These are phyloP conservation scores for Nasturtium officinale DNA, from an alignment of 345 rosid genomes.

Conservation along the genomic window DNA sequence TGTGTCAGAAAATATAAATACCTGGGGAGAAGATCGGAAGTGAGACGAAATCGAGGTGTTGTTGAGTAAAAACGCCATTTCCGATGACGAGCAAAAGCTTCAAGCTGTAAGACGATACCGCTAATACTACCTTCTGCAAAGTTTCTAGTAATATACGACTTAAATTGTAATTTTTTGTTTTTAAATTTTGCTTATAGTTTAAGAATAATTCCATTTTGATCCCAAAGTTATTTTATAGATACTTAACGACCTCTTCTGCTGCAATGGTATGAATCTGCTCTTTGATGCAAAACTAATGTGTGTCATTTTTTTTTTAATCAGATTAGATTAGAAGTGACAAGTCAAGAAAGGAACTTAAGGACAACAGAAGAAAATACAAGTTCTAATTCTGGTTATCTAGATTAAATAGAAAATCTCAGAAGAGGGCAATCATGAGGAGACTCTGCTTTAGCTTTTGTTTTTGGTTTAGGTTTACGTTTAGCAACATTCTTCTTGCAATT, in stretches of 20 bases:
- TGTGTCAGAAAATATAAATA: background rate
- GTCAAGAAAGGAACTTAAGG: background rate
- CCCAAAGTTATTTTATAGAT: background rate
- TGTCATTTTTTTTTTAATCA: background rate
- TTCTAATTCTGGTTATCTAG: constrained; percentile 17
- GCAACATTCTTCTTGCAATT: constrained; percentile 64
- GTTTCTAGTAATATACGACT: background rate
- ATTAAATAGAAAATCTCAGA: constrained; percentile 25
- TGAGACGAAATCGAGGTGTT: constrained; percentile 52
- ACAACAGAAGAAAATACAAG: background rate
- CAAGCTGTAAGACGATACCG: background rate
- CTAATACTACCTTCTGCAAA: too few species aligned
- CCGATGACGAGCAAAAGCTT: constrained; percentile 31
- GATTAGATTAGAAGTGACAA: background rate
- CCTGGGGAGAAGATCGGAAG: constrained; percentile 69
- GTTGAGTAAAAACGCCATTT: constrained; percentile 69
- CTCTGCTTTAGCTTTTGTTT: constrained; percentile 26
- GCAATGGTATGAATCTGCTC: background rate
- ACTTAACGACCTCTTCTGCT: background rate
- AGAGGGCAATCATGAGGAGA: constrained; percentile 50
- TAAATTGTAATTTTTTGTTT: background rate
- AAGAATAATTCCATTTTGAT: background rate
- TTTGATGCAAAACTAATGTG: background rate
- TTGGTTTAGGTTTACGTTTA: constrained; percentile 44
- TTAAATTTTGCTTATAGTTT: background rate